Evolutionary conservation across 495 filamentous ascomycete genomes (phyloP).

Genomic region (Bacidia rubella): DNA sequence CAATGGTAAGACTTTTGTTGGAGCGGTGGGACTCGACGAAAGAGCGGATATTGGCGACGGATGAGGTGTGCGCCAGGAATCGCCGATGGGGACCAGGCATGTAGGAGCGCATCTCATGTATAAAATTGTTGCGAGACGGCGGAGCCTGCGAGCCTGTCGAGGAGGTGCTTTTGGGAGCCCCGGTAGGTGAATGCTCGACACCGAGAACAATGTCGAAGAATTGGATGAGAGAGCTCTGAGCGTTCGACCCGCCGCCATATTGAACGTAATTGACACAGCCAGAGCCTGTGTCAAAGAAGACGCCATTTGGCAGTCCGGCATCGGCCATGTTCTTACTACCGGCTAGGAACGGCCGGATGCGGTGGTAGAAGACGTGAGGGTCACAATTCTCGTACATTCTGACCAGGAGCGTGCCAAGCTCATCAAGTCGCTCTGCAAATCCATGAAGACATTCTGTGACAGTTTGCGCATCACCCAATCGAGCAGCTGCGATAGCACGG

Average conservation of each 20-base stretch:
- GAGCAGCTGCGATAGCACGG: constrained; percentile 69
- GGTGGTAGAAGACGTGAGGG: constrained; percentile 84
- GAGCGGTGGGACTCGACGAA: constrained; percentile 56
- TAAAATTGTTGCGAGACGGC: constrained; percentile 69
- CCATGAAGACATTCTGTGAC: constrained; percentile 61
- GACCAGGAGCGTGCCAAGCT: constrained; percentile 57
- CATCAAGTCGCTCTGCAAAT: constrained; percentile 79
- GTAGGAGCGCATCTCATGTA: constrained; percentile 89
- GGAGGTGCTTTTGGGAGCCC: constrained; percentile 27
- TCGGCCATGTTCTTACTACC: constrained; percentile 95
- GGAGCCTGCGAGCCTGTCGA: constrained; percentile 22
- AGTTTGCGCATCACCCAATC: constrained; percentile 48
- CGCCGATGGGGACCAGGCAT: constrained; percentile 89
- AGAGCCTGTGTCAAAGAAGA: constrained; percentile 70
- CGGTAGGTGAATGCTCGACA: constrained; percentile 83
- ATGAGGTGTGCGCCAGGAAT: constrained; percentile 68
- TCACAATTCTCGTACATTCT: constrained; percentile 91
- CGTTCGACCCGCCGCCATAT: constrained; percentile 84
- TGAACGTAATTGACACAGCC: constrained; percentile 55
- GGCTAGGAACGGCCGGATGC: constrained; percentile 84
- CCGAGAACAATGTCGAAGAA: constrained; percentile 91
- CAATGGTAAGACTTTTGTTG: constrained; percentile 54
- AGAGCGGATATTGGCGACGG: constrained; percentile 75
- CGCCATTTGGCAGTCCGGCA: constrained; percentile 74
- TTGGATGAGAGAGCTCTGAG: constrained; percentile 87